Evolutionary conservation across 116 monocot genomes (phyloP).

Genomic region (Zostera marina): DNA sequence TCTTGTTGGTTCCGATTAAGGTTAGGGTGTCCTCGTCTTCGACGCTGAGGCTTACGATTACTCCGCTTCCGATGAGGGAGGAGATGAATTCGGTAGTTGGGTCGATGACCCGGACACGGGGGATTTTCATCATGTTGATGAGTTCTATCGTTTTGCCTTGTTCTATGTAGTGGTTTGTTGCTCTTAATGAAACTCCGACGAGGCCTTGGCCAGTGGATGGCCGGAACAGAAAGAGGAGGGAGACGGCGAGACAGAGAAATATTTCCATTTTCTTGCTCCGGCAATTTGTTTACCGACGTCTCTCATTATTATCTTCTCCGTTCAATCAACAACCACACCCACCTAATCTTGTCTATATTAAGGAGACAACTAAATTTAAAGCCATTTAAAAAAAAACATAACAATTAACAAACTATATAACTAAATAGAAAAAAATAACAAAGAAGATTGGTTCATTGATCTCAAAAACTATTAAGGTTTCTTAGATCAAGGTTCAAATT

Average conservation of each 20-base stretch:
- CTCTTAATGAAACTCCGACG: constrained; percentile 3
- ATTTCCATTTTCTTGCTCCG: background rate
- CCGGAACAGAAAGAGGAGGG: background rate
- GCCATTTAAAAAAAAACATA: no score
- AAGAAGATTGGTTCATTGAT: no score
- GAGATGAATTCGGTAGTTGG: background rate
- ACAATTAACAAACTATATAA: no score
- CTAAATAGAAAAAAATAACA: no score
- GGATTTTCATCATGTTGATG: background rate
- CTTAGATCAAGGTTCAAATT: no score
- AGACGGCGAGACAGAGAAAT: background rate
- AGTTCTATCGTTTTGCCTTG: background rate
- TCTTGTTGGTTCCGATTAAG: background rate
- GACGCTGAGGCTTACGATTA: constrained; percentile 1
- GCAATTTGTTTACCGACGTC: background rate
- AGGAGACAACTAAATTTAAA: no score
- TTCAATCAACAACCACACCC: no score
- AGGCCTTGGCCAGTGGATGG: background rate
- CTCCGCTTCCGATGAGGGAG: background rate
- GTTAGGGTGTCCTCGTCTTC: background rate
- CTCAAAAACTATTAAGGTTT: no score
- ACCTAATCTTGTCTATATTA: no score
- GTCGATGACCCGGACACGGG: constrained; percentile 8
- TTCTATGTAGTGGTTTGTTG: background rate
- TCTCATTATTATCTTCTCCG: no score